Evolutionary conservation across 139 green algal species (phyloP).

Genomic region (Ettlia oleoabundans): DNA sequence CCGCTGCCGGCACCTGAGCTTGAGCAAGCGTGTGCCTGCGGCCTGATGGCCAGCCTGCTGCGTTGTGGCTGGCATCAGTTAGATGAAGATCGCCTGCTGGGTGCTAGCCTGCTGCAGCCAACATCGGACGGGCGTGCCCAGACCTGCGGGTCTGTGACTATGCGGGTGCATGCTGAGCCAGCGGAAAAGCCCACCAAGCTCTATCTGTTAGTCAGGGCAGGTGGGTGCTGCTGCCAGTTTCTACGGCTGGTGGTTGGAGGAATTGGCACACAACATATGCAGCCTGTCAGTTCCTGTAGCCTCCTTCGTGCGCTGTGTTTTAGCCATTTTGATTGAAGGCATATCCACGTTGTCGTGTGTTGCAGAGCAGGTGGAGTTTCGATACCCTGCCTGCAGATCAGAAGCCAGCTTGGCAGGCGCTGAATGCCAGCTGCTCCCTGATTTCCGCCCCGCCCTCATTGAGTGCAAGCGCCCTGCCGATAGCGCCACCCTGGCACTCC

Average conservation of each 20-base stretch:
- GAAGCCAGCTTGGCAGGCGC: background rate
- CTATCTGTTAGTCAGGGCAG: constrained; percentile 6
- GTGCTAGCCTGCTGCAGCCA: background rate
- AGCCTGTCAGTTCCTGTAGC: no score
- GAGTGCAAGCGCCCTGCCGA: background rate
- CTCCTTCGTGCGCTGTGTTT: no score
- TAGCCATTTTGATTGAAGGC: no score
- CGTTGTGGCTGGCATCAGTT: constrained; percentile 18
- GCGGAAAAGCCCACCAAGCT: background rate
- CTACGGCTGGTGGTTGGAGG: background rate
- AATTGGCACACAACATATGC: no score
- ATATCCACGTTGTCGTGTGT: no score
- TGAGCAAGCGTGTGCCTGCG: background rate
- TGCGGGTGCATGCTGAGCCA: background rate
- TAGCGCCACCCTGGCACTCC: background rate
- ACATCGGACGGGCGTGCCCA: background rate
- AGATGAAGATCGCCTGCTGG: constrained; percentile 9
- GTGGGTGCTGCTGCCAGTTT: constrained; percentile 13
- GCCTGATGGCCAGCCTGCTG: background rate
- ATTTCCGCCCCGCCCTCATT: background rate
- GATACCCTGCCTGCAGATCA: constrained; percentile 19
- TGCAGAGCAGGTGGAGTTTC: constrained; percentile 32
- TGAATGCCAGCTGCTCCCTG: constrained; percentile 6
- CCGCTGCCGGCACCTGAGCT: background rate
- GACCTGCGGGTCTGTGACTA: background rate